Conservation (phyloP, 202 grass and related monocot genomes). For the Tripidium arundinaceum region DNA sequence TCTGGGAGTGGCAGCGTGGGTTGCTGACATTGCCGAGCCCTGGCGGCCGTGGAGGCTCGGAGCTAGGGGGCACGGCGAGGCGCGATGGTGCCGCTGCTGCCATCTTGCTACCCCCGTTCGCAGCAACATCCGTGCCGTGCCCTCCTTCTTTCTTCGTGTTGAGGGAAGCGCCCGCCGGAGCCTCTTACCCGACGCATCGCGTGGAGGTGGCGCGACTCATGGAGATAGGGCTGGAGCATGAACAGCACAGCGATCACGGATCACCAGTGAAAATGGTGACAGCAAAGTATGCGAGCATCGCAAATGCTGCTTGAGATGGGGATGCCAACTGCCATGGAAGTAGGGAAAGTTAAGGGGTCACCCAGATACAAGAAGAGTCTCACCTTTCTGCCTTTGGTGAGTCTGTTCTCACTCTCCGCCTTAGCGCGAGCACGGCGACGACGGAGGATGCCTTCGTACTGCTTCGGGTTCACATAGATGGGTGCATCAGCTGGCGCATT, state of each 20-base stretch:
- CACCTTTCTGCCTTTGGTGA: slow-evolving; percentile 72
- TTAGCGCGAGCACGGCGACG: slow-evolving; percentile 94
- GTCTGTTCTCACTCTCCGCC: slow-evolving; percentile 45
- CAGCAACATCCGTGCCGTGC: neutral
- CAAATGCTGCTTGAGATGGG: neutral
- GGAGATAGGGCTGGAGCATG: slow-evolving; percentile 64
- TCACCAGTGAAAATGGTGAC: neutral
- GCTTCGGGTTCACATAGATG: slow-evolving; percentile 90
- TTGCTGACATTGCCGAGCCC: neutral
- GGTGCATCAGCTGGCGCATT: slow-evolving; percentile 54
- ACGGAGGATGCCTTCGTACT: slow-evolving; percentile 88
- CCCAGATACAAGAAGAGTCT: neutral
- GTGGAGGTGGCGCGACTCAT: slow-evolving; percentile 87
- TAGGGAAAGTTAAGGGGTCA: neutral
- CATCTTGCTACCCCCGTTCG: neutral
- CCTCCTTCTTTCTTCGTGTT: slow-evolving; percentile 66
- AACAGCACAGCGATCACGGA: neutral
- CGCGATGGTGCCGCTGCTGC: neutral
- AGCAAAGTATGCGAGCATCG: neutral
- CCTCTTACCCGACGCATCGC: slow-evolving; percentile 84
- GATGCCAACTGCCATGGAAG: neutral
- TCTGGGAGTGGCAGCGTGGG: slow-evolving; percentile 24
- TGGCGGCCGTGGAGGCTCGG: neutral
- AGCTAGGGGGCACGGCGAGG: slow-evolving; percentile 28
- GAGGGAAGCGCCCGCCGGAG: slow-evolving; percentile 82